Evolutionary conservation across 2,329 filamentous ascomycete genomes (phyloP).

Genomic region (Phoma sp.): DNA sequence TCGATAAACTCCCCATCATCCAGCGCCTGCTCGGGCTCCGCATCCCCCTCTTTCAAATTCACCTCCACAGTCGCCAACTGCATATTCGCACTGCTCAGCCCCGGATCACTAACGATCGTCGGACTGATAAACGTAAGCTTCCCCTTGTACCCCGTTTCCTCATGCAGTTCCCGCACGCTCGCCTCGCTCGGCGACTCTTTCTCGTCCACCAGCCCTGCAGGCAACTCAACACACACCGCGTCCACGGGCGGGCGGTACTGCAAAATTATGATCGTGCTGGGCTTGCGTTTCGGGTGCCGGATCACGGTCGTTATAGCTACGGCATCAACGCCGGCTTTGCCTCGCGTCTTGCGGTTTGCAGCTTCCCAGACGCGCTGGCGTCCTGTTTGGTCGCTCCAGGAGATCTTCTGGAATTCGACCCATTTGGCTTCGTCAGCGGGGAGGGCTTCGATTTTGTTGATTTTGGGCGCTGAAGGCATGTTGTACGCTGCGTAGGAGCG

Average conservation of each 20-base stretch:
- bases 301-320: constrained; percentile 65
- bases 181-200: constrained; percentile 63
- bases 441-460: constrained; percentile 54
- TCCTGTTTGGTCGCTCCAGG: constrained; percentile 56
- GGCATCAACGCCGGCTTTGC: constrained; percentile 64
- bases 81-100: constrained; percentile 67
- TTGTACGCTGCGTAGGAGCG: constrained; percentile 34
- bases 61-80: constrained; percentile 67
- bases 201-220: constrained; percentile 65
- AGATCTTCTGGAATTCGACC: constrained; percentile 63
- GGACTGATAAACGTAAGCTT: constrained; percentile 61
- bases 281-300: constrained; percentile 54
- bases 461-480: constrained; percentile 41
- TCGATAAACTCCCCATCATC: constrained; percentile 69
- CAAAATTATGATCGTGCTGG: constrained; percentile 62
- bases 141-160: constrained; percentile 69
- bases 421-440: constrained; percentile 61
- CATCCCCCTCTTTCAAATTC: constrained; percentile 56
- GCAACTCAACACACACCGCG: constrained; percentile 65
- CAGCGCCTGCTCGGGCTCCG: constrained; percentile 62
- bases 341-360: constrained; percentile 59
- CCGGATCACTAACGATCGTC: constrained; percentile 71
- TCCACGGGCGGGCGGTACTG: constrained; percentile 67
- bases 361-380: constrained; percentile 58
- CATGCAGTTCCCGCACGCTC: constrained; percentile 64